A percentile compares a stretch with the other conserved stretches of the same genome.
phyloP scores from a whole-genome alignment of 306 rosid genomes.

The Erythrophleum fordii region DNA sequence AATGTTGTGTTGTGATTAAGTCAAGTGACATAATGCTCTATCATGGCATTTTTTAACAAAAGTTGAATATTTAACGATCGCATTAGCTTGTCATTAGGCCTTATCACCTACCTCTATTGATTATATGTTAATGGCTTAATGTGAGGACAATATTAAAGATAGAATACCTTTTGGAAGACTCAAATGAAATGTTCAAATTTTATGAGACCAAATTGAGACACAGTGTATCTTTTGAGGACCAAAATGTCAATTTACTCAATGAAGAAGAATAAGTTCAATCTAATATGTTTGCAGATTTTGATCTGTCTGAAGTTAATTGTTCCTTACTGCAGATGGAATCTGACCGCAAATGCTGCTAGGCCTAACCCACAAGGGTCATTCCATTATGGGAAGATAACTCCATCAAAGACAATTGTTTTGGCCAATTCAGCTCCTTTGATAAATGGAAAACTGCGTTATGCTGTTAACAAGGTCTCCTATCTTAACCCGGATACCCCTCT shows the following conservation, averaged over 20 bases:
- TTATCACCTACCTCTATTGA: neutral
- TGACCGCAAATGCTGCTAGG: conserved; percentile 98
- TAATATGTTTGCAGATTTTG: neutral
- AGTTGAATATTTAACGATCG: neutral
- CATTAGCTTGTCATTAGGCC: neutral
- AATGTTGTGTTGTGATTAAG: neutral
- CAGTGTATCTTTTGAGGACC: neutral
- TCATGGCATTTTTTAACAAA: neutral
- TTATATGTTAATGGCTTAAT: neutral
- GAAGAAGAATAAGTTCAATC: neutral
- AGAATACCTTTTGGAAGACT: neutral
- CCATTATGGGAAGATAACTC: conserved; percentile 86
- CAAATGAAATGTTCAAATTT: too few species aligned
- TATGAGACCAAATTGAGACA: too few species aligned
- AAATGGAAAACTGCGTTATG: conserved; percentile 79
- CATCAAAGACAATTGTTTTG: conserved; percentile 73
- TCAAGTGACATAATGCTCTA: neutral
- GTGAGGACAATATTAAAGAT: neutral
- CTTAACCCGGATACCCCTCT: conserved; percentile 86
- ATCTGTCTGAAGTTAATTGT: conserved; percentile 16
- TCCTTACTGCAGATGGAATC: conserved; percentile 75
- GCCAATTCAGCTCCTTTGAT: conserved; percentile 76
- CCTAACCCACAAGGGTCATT: conserved; percentile 97
- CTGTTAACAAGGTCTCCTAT: conserved; percentile 76
- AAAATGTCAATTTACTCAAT: neutral